These are phyloP conservation scores for Spizellomyces punctatus DNA, from an alignment of 192 early-diverging fungal species.

Conservation along the genomic window DNA sequence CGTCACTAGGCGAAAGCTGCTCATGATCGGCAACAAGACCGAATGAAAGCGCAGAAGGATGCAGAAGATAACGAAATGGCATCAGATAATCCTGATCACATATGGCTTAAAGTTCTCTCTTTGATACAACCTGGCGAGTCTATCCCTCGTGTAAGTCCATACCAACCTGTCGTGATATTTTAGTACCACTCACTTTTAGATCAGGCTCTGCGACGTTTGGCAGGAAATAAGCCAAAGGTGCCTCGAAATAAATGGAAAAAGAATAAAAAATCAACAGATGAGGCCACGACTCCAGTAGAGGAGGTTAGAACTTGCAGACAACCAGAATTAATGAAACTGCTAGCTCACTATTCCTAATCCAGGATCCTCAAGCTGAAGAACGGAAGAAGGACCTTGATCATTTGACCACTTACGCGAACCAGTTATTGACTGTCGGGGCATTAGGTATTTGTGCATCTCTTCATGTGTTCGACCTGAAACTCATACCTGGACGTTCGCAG, in stretches of 20 bases:
- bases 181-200: too few species aligned
- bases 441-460: constrained; percentile 35
- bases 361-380: constrained; percentile 11
- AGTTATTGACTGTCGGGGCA: constrained; percentile 43
- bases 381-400: constrained; percentile 37
- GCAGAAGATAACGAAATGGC: constrained; percentile 22
- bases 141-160: not conserved
- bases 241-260: constrained; percentile 47
- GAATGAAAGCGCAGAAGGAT: not conserved
- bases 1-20: constrained; percentile 14
- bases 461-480: not conserved
- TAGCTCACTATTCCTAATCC: not conserved
- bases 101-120: constrained; percentile 22
- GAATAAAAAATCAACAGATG: constrained; percentile 25
- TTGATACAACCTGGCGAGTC: constrained; percentile 28
- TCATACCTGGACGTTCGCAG: constrained; percentile 23
- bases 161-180: too few species aligned
- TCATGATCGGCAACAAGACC: constrained; percentile 31
- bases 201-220: constrained; percentile 40
- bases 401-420: constrained; percentile 45
- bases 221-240: constrained; percentile 25
- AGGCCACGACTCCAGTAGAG: constrained; percentile 6
- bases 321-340: not conserved
- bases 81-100: constrained; percentile 12
- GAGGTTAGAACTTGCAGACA: not conserved